A percentile compares a stretch with the other conserved stretches of the same genome.
phyloP scores from a whole-genome alignment of 176 grass and related monocot genomes.

The Alopecurus myosuroides region DNA sequence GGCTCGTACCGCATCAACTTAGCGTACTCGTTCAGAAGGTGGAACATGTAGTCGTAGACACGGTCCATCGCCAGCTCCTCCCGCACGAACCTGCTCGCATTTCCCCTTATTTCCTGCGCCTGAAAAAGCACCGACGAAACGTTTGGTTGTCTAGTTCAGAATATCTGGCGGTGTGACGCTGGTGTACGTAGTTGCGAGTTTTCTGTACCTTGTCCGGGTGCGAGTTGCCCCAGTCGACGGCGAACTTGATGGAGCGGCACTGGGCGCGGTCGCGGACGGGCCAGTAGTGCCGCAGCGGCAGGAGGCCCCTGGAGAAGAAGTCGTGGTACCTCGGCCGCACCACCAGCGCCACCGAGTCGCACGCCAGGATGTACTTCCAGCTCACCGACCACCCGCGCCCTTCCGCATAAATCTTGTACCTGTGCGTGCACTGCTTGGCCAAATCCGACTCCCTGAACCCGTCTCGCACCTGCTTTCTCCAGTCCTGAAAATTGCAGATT shows the following conservation, averaged over 20 bases:
- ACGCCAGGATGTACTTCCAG: slow-evolving; percentile 78
- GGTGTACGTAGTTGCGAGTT: not conserved
- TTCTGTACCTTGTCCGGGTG: slow-evolving; percentile 39
- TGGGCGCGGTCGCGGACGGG: slow-evolving; percentile 41
- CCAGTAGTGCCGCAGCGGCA: slow-evolving; percentile 69
- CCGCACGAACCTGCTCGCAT: slow-evolving; percentile 39
- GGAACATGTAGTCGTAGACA: slow-evolving; percentile 68
- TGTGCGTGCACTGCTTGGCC: slow-evolving; percentile 65
- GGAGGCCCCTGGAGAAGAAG: slow-evolving; percentile 64
- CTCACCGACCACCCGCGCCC: slow-evolving; percentile 75
- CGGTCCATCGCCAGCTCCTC: slow-evolving; percentile 47
- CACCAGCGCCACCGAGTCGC: slow-evolving; percentile 52
- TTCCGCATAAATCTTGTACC: slow-evolving; percentile 73
- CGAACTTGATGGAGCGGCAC: slow-evolving; percentile 62
- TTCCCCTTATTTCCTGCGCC: slow-evolving; percentile 35
- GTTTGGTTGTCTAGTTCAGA: not conserved
- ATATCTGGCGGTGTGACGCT: no score
- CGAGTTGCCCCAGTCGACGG: slow-evolving; percentile 72
- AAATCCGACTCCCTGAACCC: slow-evolving; percentile 69
- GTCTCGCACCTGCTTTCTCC: slow-evolving; percentile 40
- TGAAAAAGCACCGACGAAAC: not conserved
- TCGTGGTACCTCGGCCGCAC: slow-evolving; percentile 48
- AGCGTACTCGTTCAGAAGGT: slow-evolving; percentile 40
- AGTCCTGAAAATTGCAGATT: slow-evolving; percentile 52
- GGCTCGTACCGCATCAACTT: slow-evolving; percentile 43